Conservation (phyloP, 202 grass and related monocot species). For the Saccharum hybrid region DNA sequence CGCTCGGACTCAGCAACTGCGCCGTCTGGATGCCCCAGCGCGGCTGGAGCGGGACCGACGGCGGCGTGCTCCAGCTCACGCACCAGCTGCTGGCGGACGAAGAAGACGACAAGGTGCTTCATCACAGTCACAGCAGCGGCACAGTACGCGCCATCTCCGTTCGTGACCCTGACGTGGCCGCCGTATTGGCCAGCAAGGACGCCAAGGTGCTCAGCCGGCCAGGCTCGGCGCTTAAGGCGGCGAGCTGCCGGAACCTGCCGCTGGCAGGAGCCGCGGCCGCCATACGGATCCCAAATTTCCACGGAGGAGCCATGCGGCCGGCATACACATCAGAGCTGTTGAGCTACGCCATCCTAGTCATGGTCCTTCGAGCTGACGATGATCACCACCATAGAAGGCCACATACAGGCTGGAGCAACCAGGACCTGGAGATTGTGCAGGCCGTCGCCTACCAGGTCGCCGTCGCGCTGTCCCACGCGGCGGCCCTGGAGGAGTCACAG, state of each 20-base stretch:
- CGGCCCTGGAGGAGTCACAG: conserved; percentile 63
- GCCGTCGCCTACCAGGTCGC: conserved; percentile 63
- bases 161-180: conserved; percentile 45
- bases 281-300: conserved; percentile 60
- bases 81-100: conserved; percentile 22
- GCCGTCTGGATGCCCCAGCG: conserved; percentile 62
- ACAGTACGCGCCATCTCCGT: neutral
- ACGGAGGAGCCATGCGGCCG: conserved; percentile 2
- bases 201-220: conserved; percentile 46
- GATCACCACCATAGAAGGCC: neutral
- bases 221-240: conserved; percentile 49
- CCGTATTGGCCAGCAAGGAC: conserved; percentile 34
- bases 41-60: neutral
- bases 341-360: conserved; percentile 58
- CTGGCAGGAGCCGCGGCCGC: conserved; percentile 28
- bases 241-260: conserved; percentile 32
- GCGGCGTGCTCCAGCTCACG: conserved; percentile 24
- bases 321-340: neutral
- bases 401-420: conserved; percentile 10
- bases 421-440: conserved; percentile 64
- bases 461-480: conserved; percentile 65
- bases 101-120: conserved; percentile 21
- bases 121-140: neutral
- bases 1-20: conserved; percentile 51
- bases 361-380: conserved; percentile 40